Evolutionary conservation across 306 rosid genomes (phyloP), one percentile per base, ranked within the genome.

Genomic region (Alnus rubra): DNA sequence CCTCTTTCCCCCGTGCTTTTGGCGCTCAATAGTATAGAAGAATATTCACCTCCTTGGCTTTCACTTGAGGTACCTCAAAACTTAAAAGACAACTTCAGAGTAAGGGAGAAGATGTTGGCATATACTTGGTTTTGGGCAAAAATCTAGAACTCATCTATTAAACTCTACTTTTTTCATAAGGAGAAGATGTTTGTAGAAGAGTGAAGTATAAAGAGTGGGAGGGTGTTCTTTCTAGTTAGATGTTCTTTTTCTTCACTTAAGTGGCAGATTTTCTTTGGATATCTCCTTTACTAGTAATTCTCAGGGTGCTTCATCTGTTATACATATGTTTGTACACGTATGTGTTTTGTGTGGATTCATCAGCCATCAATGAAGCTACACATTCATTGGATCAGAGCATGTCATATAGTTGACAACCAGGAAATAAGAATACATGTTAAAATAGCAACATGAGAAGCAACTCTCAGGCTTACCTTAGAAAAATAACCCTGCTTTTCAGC

Each of bases 401-500:
- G 37, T 74, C 72, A 79, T 33, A 73, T 15, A 62, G 81, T 70
- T 60, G 73, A 78, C 37, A 69, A 30, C 16, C 35, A 52, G 51
- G 37, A 84, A 52, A 45, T 52, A 79, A 33, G 52, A 58, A 55
- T 48, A 67, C 78, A 81, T 76, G 69, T 30, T 54, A 23, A 47
- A 53, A 30, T 54, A 37, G 74, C 9, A 50, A 14, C 76, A 45
- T 52, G 49, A 51, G 78, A 55, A 75, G 59, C 76, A 74, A 63
- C 70, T 39, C 42, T 70, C 33, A 14, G 69, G 55, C 81, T 69
- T 87, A 89, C 97, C 92, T 82, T 86, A 30, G 92, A 76, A 85
- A 92, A 88, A 77, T 82, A 92, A 47, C 94, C 94, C 76, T 89
- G 97, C 84, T 81, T 89, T 87, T 85, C 82, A 4, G 97, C 92